These are phyloP conservation scores for Phlebopus sp. DNA, from an alignment of 1,284 basidiomycete genomes.

Conservation along the genomic window DNA sequence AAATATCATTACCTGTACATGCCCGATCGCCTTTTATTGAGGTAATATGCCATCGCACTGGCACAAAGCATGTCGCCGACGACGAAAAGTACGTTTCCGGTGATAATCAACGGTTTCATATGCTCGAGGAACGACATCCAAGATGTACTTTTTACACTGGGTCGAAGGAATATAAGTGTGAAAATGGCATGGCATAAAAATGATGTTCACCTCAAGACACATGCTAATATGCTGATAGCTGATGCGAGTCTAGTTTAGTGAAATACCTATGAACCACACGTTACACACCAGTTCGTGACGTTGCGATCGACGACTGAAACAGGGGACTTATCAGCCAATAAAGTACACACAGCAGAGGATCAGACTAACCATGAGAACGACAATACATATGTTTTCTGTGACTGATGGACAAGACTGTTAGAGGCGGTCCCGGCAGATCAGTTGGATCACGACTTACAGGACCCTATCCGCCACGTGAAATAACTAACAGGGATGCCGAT, in stretches of 20 bases:
- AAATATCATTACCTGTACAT: not conserved
- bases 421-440: not conserved
- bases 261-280: not conserved
- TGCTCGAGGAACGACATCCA: constrained; percentile 18
- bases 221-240: constrained; percentile 20
- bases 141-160: constrained; percentile 11
- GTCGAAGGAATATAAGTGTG: not conserved
- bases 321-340: not conserved
- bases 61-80: constrained; percentile 24
- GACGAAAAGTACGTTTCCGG: constrained; percentile 25
- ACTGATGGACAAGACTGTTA: constrained; percentile 16
- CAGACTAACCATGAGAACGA: constrained; percentile 23
- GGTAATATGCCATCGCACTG: constrained; percentile 23
- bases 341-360: not conserved
- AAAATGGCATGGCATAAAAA: not conserved
- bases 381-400: constrained; percentile 15
- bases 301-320: constrained; percentile 16
- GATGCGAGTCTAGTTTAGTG: not conserved
- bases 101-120: constrained; percentile 12
- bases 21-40: constrained; percentile 3
- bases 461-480: constrained; percentile 32
- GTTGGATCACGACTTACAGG: constrained; percentile 18
- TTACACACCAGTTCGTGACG: constrained; percentile 23
- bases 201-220: constrained; percentile 20
- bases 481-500: constrained; percentile 16